phyloP scores from a whole-genome alignment of 2,329 filamentous ascomycete species.

The Trichothecium roseum region DNA sequence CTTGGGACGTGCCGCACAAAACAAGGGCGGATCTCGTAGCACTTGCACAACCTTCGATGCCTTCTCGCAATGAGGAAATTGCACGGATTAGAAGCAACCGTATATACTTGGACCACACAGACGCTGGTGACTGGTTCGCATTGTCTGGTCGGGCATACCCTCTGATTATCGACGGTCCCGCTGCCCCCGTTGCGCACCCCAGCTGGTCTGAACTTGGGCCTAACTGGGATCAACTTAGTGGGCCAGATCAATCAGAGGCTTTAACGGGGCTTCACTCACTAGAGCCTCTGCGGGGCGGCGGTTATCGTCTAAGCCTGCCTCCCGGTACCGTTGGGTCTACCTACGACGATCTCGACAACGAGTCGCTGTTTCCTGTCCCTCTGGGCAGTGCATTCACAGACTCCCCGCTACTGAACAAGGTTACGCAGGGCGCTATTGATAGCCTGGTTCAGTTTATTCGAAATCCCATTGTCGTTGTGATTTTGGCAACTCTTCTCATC shows the following conservation, averaged over 20 bases:
- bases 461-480: slow-evolving; percentile 40
- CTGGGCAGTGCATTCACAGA: too few relatives aligned
- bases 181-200: slow-evolving; percentile 31
- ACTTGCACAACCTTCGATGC: slow-evolving; percentile 73
- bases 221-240: slow-evolving; percentile 26
- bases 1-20: slow-evolving; percentile 49
- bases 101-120: slow-evolving; percentile 81
- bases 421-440: slow-evolving; percentile 38
- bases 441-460: slow-evolving; percentile 44
- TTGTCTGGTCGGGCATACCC: slow-evolving; percentile 82
- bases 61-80: slow-evolving; percentile 36
- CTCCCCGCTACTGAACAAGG: slow-evolving; percentile 23
- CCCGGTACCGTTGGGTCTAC: slow-evolving; percentile 4
- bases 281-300: slow-evolving; percentile 23
- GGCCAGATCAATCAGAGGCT: slow-evolving; percentile 44
- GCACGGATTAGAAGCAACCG: slow-evolving; percentile 47
- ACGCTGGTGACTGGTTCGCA: slow-evolving; percentile 85
- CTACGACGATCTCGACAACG: slow-evolving; percentile 7
- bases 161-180: slow-evolving; percentile 60
- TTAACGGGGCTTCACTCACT: slow-evolving; percentile 65
- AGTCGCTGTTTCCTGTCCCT: slow-evolving; percentile 4
- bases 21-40: slow-evolving; percentile 69
- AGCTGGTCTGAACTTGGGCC: slow-evolving; percentile 37
- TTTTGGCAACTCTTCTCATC: slow-evolving; percentile 30
- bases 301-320: too few relatives aligned